Evolutionary conservation across 768 basidiomycete species (phyloP).

Genomic region (Coprinellus micaceus): DNA sequence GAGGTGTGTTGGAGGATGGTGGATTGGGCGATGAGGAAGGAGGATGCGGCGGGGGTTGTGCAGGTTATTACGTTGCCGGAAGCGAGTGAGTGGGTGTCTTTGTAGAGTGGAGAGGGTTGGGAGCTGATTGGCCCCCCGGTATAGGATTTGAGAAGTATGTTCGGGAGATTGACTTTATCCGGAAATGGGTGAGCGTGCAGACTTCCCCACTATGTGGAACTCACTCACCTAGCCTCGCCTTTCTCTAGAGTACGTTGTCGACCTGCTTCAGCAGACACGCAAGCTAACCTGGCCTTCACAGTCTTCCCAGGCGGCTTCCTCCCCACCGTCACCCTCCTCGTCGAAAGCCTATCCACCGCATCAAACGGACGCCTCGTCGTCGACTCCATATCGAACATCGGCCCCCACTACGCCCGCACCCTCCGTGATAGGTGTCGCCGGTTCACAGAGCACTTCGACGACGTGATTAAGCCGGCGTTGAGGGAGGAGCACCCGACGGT

Average conservation of each 20-base stretch:
- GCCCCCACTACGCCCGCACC: slow-evolving; percentile 76
- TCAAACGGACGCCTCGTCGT: slow-evolving; percentile 54
- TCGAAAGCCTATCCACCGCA: slow-evolving; percentile 42
- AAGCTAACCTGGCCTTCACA: no score
- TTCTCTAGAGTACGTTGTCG: slow-evolving; percentile 22
- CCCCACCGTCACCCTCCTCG: slow-evolving; percentile 58
- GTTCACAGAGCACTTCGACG: slow-evolving; percentile 57
- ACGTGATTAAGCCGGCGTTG: slow-evolving; percentile 55
- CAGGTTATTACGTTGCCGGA: slow-evolving; percentile 78
- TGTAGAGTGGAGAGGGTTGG: neutral
- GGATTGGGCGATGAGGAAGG: slow-evolving; percentile 62
- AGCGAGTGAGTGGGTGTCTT: slow-evolving; percentile 43
- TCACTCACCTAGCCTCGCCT: no score
- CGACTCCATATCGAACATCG: slow-evolving; percentile 68
- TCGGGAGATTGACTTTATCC: slow-evolving; percentile 67
- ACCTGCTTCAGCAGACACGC: no score
- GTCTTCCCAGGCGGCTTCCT: slow-evolving; percentile 73
- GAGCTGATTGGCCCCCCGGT: neutral
- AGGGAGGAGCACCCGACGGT: slow-evolving; percentile 56
- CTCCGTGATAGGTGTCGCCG: slow-evolving; percentile 70
- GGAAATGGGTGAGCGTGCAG: slow-evolving; percentile 59
- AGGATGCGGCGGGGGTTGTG: slow-evolving; percentile 60
- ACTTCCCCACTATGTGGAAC: no score
- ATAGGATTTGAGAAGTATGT: slow-evolving; percentile 54
- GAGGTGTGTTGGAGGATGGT: slow-evolving; percentile 60